Percentiles rank a stretch among this genome's conserved stretches.
Conservation (phyloP, 306 rosid genomes). For the Sphenostylis stenocarpa region DNA sequence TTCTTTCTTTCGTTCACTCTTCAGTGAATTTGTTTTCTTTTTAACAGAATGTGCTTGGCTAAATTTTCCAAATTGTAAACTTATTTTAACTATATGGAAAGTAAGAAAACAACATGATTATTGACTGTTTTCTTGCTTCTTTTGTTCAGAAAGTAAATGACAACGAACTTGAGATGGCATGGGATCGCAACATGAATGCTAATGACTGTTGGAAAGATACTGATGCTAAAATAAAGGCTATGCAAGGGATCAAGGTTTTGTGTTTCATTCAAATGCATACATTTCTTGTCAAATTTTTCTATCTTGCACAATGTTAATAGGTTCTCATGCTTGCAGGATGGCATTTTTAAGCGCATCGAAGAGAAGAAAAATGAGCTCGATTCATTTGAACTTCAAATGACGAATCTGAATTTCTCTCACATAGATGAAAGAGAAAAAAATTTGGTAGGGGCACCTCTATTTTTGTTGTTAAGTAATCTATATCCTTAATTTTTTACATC, state of each 20-base stretch:
- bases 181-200: slow-evolving; percentile 71
- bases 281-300: slow-evolving; percentile 8
- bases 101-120: slow-evolving; percentile 18
- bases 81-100: slow-evolving; percentile 17
- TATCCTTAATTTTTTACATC: slow-evolving; percentile 17
- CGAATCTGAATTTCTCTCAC: slow-evolving; percentile 55
- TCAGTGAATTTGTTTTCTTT: slow-evolving; percentile 13
- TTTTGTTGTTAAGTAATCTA: slow-evolving; percentile 28
- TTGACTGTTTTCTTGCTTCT: neutral
- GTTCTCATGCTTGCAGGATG: slow-evolving; percentile 55
- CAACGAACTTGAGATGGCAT: slow-evolving; percentile 56
- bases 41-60: slow-evolving; percentile 2
- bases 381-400: slow-evolving; percentile 56
- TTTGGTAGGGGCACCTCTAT: slow-evolving; percentile 58
- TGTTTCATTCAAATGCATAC: slow-evolving; percentile 29
- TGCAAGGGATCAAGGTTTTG: slow-evolving; percentile 65
- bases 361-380: slow-evolving; percentile 65
- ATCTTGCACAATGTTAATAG: slow-evolving; percentile 23
- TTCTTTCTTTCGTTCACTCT: neutral
- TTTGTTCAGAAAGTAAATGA: slow-evolving; percentile 66
- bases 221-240: slow-evolving; percentile 69
- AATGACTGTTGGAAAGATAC: slow-evolving; percentile 61
- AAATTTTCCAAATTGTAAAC: neutral
- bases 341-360: slow-evolving; percentile 64
- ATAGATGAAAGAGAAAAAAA: slow-evolving; percentile 80